These are phyloP conservation scores for Cyberlindnera saturnus DNA, from an alignment of 805 yeast genomes.

Conservation along the genomic window DNA sequence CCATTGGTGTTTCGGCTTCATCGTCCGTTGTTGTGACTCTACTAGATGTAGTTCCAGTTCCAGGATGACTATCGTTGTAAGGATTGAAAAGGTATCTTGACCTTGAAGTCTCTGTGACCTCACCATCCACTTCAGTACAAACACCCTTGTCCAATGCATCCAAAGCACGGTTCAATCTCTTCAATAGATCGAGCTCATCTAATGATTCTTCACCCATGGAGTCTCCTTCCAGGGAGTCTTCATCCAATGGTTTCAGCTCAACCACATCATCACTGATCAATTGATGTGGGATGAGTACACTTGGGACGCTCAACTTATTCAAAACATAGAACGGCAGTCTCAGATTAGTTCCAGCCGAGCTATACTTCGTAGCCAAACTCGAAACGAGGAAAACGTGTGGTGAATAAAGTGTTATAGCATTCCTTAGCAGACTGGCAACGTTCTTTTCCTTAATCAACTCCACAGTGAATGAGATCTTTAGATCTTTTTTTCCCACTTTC, in stretches of 20 bases:
- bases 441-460: slow-evolving; percentile 19
- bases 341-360: slow-evolving; percentile 1
- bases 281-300: slow-evolving; percentile 16
- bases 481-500: slow-evolving; percentile 5
- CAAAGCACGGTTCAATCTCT: background rate
- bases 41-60: background rate
- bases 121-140: background rate
- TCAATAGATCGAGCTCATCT: background rate
- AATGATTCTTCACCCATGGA: background rate
- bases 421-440: slow-evolving; percentile 11
- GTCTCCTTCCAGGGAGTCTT: background rate
- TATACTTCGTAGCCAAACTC: slow-evolving; percentile 9
- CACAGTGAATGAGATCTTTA: slow-evolving; percentile 18
- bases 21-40: background rate
- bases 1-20: background rate
- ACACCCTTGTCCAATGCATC: slow-evolving; percentile 6
- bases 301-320: slow-evolving; percentile 16
- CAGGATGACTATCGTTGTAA: background rate
- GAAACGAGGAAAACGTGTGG: slow-evolving; percentile 19
- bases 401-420: slow-evolving; percentile 12
- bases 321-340: slow-evolving; percentile 18
- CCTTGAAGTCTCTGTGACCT: background rate
- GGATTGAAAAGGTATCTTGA: background rate
- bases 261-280: slow-evolving; percentile 3
- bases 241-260: background rate